Conservation (phyloP, 2,329 filamentous ascomycete genomes). For the Clonostachys rosea region DNA sequence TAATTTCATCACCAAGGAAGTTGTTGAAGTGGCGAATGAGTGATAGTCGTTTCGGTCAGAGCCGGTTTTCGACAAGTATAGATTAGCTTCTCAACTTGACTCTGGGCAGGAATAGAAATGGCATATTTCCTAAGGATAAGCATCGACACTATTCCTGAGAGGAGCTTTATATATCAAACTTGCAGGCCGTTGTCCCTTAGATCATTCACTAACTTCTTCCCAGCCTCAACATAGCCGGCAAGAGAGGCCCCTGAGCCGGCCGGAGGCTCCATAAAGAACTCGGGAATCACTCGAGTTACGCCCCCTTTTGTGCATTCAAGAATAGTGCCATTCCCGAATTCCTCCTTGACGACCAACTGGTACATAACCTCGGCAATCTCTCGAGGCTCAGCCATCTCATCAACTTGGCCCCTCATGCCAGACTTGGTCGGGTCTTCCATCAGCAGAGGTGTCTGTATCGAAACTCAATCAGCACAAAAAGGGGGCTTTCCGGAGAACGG, state of each 20-base stretch:
- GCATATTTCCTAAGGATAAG: too few relatives aligned
- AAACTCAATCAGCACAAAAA: not conserved
- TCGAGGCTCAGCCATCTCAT: slow-evolving; percentile 19
- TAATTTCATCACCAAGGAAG: too few relatives aligned
- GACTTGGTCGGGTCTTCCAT: slow-evolving; percentile 21
- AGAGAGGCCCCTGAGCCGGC: slow-evolving; percentile 11
- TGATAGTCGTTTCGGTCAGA: too few relatives aligned
- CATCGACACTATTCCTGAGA: too few relatives aligned
- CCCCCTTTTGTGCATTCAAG: slow-evolving; percentile 9
- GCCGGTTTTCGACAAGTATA: too few relatives aligned
- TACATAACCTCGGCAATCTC: slow-evolving; percentile 22
- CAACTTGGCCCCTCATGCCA: slow-evolving; percentile 13
- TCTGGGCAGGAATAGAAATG: too few relatives aligned
- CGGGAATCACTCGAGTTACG: slow-evolving; percentile 16
- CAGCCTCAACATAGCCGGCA: slow-evolving; percentile 14
- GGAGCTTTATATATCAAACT: too few relatives aligned
- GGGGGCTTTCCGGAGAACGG: not conserved
- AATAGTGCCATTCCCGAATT: slow-evolving; percentile 13
- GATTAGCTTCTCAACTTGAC: too few relatives aligned
- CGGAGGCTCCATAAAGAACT: slow-evolving; percentile 16
- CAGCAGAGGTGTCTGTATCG: slow-evolving; percentile 23
- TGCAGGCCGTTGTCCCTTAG: slow-evolving; percentile 11
- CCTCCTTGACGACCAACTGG: slow-evolving; percentile 2
- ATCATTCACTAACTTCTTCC: slow-evolving; percentile 10
- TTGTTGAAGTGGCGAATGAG: too few relatives aligned